These are phyloP conservation scores for Phaeosphaeria sp. DNA, from an alignment of 2,329 filamentous ascomycete species.

Conservation along the genomic window DNA sequence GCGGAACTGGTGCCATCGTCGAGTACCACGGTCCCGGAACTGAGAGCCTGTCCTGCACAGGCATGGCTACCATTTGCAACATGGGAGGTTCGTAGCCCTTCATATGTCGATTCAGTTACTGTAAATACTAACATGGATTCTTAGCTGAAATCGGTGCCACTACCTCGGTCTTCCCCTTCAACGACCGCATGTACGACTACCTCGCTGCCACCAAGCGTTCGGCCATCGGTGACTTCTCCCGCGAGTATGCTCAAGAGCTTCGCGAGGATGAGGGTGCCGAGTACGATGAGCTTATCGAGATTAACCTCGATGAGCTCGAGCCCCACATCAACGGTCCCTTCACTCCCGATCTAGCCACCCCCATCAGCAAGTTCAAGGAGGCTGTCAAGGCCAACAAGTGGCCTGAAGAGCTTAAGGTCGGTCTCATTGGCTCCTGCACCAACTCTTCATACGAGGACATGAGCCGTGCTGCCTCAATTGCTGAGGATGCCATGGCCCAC, in stretches of 20 bases:
- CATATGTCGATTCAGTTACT: neutral
- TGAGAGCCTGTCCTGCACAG: constrained; percentile 77
- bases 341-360: constrained; percentile 96
- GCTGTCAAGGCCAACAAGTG: constrained; percentile 93
- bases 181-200: constrained; percentile 97
- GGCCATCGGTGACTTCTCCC: constrained; percentile 88
- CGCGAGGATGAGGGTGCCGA: constrained; percentile 87
- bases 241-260: constrained; percentile 83
- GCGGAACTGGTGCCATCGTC: constrained; percentile 90
- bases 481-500: constrained; percentile 86
- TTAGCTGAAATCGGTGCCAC: constrained; percentile 75
- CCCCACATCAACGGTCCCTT: constrained; percentile 99
- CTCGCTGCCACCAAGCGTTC: constrained; percentile 87
- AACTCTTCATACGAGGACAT: constrained; percentile 92
- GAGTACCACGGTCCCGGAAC: constrained; percentile 79
- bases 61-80: constrained; percentile 82
- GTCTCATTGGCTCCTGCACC: constrained; percentile 97
- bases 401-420: constrained; percentile 96
- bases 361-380: constrained; percentile 96
- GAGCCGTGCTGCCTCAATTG: constrained; percentile 90
- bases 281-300: constrained; percentile 95
- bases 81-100: constrained; percentile 31
- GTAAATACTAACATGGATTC: constrained; percentile 27
- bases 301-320: constrained; percentile 93
- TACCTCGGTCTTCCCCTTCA: constrained; percentile 96